Evolutionary conservation across 2,329 filamentous ascomycete genomes (phyloP).

Genomic region (Trichoderma cornu-damae): DNA sequence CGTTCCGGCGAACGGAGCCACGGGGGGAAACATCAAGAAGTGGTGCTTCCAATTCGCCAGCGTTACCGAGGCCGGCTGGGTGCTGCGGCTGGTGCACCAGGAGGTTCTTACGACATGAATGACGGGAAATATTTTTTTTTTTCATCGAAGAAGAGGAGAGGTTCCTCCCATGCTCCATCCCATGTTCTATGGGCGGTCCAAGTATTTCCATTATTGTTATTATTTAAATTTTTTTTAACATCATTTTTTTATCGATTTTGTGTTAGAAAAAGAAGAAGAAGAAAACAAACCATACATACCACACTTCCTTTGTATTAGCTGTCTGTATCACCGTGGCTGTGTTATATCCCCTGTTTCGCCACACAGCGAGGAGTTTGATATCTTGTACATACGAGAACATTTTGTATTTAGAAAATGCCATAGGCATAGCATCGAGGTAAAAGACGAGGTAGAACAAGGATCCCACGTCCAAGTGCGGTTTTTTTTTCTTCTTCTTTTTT

Average conservation of each 20-base stretch:
- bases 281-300: slow-evolving; percentile 14
- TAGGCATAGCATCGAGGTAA: no score
- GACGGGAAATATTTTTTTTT: background rate
- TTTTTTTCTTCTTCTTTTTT: background rate
- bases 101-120: slow-evolving; percentile 43
- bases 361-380: slow-evolving; percentile 12
- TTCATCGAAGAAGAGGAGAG: no score
- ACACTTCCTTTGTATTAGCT: slow-evolving; percentile 1
- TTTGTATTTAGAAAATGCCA: slow-evolving; percentile 2
- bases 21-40: slow-evolving; percentile 53
- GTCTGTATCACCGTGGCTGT: background rate
- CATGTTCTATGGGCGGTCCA: background rate
- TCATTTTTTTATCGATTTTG: background rate
- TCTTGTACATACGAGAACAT: slow-evolving; percentile 4
- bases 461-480: background rate
- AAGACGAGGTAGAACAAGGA: no score
- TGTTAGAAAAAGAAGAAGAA: no score
- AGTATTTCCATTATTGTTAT: background rate
- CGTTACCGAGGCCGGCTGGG: slow-evolving; percentile 50
- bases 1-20: slow-evolving; percentile 47
- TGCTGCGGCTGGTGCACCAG: slow-evolving; percentile 52
- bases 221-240: background rate
- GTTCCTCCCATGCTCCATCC: no score
- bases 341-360: slow-evolving; percentile 7
- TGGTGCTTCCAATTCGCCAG: slow-evolving; percentile 59